Evolutionary conservation across 2,329 filamentous ascomycete genomes (phyloP), one percentile per base, ranked within the genome.

Genomic region (Truncatella angustata): DNA sequence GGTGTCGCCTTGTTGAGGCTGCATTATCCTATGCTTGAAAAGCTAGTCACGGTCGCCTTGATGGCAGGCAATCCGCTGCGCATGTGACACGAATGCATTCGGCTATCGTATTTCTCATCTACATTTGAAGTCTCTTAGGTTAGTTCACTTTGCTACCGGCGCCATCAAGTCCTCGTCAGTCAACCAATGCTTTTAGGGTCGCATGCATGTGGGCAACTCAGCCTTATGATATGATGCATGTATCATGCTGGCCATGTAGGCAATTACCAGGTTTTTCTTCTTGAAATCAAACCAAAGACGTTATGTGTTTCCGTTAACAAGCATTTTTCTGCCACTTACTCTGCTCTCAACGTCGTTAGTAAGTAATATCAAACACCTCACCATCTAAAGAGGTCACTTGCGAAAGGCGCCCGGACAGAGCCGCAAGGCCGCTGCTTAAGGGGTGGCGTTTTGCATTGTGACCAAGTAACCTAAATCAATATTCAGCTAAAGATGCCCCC

Each of bases 61-160:
- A 32, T 32, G 28, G 28, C 7, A 14, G 14, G 14, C 28, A 32
- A 32, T 7, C 7, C 28, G 7, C 14, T 14, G 7, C 7, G 28
- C 14, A 32, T 32, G 28, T 39, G 36, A 39, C 36, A 16, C 36
- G 16, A 20, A 7, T 6, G 36, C 36, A 20, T 16, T 39, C 36
- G 10, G 36, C 18, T 20, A 39, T 39, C 36, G 36, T 39, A 6
- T 16, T 20, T 39, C 6, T 7, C 18, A 7, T n/a, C 9, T n/a
- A 16, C 30, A 39, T 20, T 39, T 39, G 36, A 39, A 9, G 9
- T 39, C 36, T 9, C 36, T 40, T n/a, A n/a, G 20, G 11, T 24
- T 24, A 46, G 43, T 24, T 24, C 43, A 46, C 43, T 46, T 44
- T n/a, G 23, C 43, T 46, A 24, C 43, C 45, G 45, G 18, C 45